Conservation (phyloP, 805 yeast species). For the Monosporozyma servazzii region DNA sequence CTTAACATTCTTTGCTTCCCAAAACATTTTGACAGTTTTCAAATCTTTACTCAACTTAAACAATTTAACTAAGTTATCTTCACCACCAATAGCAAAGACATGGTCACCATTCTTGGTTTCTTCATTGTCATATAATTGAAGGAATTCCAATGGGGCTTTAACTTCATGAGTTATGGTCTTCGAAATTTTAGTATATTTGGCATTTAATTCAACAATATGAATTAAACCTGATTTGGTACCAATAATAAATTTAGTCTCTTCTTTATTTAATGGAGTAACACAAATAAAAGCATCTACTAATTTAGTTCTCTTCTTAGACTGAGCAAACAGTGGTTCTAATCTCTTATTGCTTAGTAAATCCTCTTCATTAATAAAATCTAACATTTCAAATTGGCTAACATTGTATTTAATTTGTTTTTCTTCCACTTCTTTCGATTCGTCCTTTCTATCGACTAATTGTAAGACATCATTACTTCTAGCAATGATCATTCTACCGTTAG, state of each 20-base stretch:
- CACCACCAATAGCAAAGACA: conserved; percentile 76
- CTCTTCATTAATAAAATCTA: conserved; percentile 10
- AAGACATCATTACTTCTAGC: conserved; percentile 41
- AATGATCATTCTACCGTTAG: conserved; percentile 11
- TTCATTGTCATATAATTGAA: conserved; percentile 38
- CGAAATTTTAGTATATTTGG: conserved; percentile 6
- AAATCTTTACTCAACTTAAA: conserved; percentile 12
- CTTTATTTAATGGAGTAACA: conserved; percentile 21
- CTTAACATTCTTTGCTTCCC: conserved; percentile 75
- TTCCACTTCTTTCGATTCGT: conserved; percentile 8
- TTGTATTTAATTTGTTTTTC: conserved; percentile 11
- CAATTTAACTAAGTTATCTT: conserved; percentile 45
- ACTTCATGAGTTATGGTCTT: conserved; percentile 23
- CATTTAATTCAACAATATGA: conserved; percentile 21
- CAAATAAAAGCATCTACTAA: conserved; percentile 34
- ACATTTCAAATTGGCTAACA: conserved; percentile 15
- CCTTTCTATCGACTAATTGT: conserved; percentile 30
- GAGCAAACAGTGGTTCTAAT: conserved; percentile 16
- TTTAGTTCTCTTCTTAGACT: conserved; percentile 24
- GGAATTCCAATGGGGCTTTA: conserved; percentile 39
- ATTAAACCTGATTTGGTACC: conserved; percentile 32
- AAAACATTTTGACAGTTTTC: conserved; percentile 32
- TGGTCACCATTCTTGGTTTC: conserved; percentile 21
- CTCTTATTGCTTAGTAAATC: conserved; percentile 15
- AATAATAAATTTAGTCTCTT: conserved; percentile 23